Percentiles rank a stretch among this genome's conserved stretches.
Evolutionary conservation across 2,329 filamentous ascomycete species (phyloP).

Genomic region (Sporothrix pallida): DNA sequence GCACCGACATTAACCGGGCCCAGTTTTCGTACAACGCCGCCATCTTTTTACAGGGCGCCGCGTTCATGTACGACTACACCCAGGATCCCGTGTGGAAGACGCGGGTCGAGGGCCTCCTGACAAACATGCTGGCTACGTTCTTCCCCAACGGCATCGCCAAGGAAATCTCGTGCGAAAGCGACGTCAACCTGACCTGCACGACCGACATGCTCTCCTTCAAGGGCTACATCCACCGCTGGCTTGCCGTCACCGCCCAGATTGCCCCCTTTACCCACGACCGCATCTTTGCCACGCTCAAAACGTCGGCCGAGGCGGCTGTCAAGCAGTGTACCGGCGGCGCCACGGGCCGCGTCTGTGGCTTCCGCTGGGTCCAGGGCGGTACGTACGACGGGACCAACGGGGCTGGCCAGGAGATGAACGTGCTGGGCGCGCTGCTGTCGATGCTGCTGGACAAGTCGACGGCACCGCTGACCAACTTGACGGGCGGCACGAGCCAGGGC

Average conservation of each 20-base stretch:
- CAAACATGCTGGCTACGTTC: slow-evolving; percentile 53
- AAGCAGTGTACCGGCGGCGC: slow-evolving; percentile 55
- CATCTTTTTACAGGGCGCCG: slow-evolving; percentile 59
- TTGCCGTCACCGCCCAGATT: slow-evolving; percentile 56
- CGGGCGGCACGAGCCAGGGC: slow-evolving; percentile 58
- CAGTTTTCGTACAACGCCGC: slow-evolving; percentile 64
- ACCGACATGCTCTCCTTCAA: slow-evolving; percentile 66
- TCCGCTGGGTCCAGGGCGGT: slow-evolving; percentile 56
- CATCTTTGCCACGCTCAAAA: slow-evolving; percentile 54
- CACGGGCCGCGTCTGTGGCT: slow-evolving; percentile 55
- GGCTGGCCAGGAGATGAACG: slow-evolving; percentile 62
- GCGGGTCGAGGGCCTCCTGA: slow-evolving; percentile 55
- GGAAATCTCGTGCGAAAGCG: slow-evolving; percentile 61
- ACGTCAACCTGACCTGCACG: slow-evolving; percentile 54
- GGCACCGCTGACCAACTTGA: slow-evolving; percentile 49
- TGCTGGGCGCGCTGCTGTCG: slow-evolving; percentile 57
- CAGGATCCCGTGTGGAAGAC: slow-evolving; percentile 49
- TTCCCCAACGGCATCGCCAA: slow-evolving; percentile 54
- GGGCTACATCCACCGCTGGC: slow-evolving; percentile 59
- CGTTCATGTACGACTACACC: slow-evolving; percentile 62
- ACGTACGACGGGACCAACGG: slow-evolving; percentile 57
- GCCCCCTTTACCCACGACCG: slow-evolving; percentile 54
- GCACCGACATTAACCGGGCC: slow-evolving; percentile 56
- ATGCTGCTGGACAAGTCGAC: slow-evolving; percentile 47
- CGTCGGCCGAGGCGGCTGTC: slow-evolving; percentile 57